Evolutionary conservation across 768 basidiomycete genomes (phyloP), one percentile per base, ranked within the genome.

Genomic region (Cystobasidiopsis lactophilus): DNA sequence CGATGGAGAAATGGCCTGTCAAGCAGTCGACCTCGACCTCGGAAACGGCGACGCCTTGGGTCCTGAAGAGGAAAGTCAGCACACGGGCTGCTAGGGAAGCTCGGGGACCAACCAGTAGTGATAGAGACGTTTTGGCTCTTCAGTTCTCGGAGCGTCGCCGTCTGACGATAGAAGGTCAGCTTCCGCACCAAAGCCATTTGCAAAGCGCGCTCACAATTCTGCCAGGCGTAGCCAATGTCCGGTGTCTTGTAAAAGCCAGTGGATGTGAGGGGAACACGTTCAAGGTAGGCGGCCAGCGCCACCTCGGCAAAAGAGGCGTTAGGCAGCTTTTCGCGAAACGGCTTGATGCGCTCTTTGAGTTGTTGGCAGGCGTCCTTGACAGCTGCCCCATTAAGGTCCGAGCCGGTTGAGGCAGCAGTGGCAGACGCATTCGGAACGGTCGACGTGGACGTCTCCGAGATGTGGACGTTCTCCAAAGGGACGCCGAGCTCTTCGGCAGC

Each of bases 21-120:
- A 63, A 35, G 19, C 40, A 14, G 44, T 63, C 62, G 39, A 63
- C 50, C 47, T 63, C 60, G 38, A 63, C 62, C 37, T 63, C 62
- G 21, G 58, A 41, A 2, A 55, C 45, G 1, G 50, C 57, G 14
- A 46, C 53, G 31, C 56, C 52, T 35, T 62, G 60, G 2, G 61
- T 62, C 31, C 48, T 60, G 49, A 60, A 60, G 52, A 50, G 44
- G 50, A 53, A 16, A 49, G 43, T 35, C 16, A 16, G 9, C 33
- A 35, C 16, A 16, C 33, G 33, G 33, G 33, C 33, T n/a, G n/a
- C n/a, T 7, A 35, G 33, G 33, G 7, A 35, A 35, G 16, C n/a
- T n/a, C n/a, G n/a, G n/a, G n/a, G n/a, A 35, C 33, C 16, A 16
- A 35, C 33, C 33, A 35, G 33, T 50, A 50, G 11, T 7, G 27